Conservation (phyloP, 371 early-diverging fungal genomes). For the Catenaria anguillulae region DNA sequence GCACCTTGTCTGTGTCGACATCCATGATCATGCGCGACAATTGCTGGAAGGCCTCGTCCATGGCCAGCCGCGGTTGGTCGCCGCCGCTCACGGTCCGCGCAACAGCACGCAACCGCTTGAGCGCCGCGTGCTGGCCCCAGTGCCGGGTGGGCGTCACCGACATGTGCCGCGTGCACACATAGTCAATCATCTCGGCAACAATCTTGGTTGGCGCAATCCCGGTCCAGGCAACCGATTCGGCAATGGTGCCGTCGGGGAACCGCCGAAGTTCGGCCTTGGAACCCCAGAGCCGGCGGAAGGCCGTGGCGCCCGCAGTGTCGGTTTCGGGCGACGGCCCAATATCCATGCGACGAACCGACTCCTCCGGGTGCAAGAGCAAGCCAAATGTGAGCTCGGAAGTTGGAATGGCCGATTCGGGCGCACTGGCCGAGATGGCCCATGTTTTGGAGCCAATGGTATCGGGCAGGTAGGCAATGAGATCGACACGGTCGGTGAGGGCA, state of each 20-base stretch:
- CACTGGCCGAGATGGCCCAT: not conserved
- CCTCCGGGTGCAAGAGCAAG: constrained; percentile 49
- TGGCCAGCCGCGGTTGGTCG: not conserved
- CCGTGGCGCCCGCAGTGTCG: constrained; percentile 35
- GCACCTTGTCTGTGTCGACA: not conserved
- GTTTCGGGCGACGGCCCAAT: constrained; percentile 59
- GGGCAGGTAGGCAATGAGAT: constrained; percentile 24
- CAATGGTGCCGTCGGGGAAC: constrained; percentile 74
- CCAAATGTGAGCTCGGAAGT: constrained; percentile 34
- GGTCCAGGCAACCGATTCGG: constrained; percentile 64
- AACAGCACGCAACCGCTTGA: not conserved
- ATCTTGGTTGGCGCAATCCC: constrained; percentile 54
- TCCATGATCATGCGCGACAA: not conserved
- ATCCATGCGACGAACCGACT: constrained; percentile 52
- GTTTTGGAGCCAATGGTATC: constrained; percentile 10
- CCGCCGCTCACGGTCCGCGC: not conserved
- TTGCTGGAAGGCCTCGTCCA: not conserved
- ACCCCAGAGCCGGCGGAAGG: constrained; percentile 73
- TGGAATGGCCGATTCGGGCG: constrained; percentile 7
- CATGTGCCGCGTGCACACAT: constrained; percentile 2
- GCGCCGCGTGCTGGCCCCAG: not conserved
- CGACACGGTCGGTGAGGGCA: constrained; percentile 51
- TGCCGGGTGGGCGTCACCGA: not conserved
- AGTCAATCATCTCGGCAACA: constrained; percentile 49
- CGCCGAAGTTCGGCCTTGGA: constrained; percentile 62